Evolutionary conservation across 352 stramenopile species (phyloP).

Genomic region (Pythium myriotylum): DNA sequence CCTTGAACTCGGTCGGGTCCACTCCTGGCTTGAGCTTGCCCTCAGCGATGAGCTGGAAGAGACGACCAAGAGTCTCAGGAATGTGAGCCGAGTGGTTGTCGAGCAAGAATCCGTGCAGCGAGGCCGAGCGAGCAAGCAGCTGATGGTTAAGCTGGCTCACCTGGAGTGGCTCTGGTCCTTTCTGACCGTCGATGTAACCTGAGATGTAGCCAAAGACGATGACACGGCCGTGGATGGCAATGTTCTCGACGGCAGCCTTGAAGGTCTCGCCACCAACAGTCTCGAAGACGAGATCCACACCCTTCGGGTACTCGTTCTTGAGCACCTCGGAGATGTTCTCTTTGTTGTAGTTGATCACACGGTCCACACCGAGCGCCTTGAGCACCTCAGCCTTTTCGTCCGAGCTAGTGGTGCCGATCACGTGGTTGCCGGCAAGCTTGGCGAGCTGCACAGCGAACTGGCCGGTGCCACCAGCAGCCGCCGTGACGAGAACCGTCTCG

Average conservation of each 20-base stretch:
- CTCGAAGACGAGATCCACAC: conserved; percentile 70
- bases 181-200: conserved; percentile 39
- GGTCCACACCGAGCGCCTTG: conserved; percentile 61
- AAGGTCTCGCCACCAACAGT: conserved; percentile 62
- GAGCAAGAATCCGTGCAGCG: conserved; percentile 53
- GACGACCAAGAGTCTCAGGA: conserved; percentile 39
- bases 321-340: conserved; percentile 57
- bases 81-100: conserved; percentile 22
- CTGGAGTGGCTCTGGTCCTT: conserved; percentile 11
- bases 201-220: conserved; percentile 65
- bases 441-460: conserved; percentile 85
- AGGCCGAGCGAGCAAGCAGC: conserved; percentile 31
- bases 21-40: conserved; percentile 35
- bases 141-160: conserved; percentile 21
- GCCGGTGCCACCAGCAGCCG: conserved; percentile 75
- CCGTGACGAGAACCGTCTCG: conserved; percentile 67
- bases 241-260: conserved; percentile 53
- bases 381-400: conserved; percentile 87
- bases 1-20: conserved; percentile 45
- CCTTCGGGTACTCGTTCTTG: conserved; percentile 75
- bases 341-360: conserved; percentile 89
- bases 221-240: conserved; percentile 55
- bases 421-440: conserved; percentile 77
- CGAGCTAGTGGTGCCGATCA: conserved; percentile 83
- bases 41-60: conserved; percentile 47